These are phyloP conservation scores for Lactarius indigo DNA, from an alignment of 768 basidiomycete genomes.

Conservation along the genomic window DNA sequence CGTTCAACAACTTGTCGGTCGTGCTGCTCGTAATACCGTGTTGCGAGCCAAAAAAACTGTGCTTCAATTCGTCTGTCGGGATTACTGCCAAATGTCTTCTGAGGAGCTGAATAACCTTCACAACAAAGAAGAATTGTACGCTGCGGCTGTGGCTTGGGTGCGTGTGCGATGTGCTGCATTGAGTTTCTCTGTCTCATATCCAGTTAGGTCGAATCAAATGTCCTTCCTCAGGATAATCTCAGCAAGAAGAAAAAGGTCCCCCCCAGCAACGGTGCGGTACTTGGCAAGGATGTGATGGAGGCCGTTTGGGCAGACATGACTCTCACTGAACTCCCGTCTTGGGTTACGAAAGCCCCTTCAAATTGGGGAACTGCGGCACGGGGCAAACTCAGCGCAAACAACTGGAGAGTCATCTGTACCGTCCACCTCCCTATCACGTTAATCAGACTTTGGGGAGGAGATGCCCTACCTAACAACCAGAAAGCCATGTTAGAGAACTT, in stretches of 20 bases:
- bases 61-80: too few species aligned
- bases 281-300: constrained; percentile 33
- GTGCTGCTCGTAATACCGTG: too few species aligned
- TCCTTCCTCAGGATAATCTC: neutral
- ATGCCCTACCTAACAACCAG: constrained; percentile 15
- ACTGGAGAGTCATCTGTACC: constrained; percentile 35
- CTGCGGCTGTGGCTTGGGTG: too few species aligned
- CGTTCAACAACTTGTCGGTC: too few species aligned
- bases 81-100: too few species aligned
- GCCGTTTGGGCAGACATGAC: constrained; percentile 24
- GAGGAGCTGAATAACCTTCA: too few species aligned
- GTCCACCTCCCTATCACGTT: constrained; percentile 37
- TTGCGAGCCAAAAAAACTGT: too few species aligned
- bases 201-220: neutral
- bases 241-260: neutral
- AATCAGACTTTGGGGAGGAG: constrained; percentile 34
- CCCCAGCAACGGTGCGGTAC: constrained; percentile 17
- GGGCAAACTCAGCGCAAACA: constrained; percentile 37
- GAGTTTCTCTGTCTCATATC: neutral
- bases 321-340: constrained; percentile 31
- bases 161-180: too few species aligned
- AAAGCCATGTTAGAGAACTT: constrained; percentile 32
- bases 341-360: constrained; percentile 32
- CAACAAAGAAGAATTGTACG: too few species aligned
- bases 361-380: constrained; percentile 33